These are phyloP conservation scores for Mycena metata DNA, from an alignment of 768 basidiomycete genomes.

Conservation along the genomic window DNA sequence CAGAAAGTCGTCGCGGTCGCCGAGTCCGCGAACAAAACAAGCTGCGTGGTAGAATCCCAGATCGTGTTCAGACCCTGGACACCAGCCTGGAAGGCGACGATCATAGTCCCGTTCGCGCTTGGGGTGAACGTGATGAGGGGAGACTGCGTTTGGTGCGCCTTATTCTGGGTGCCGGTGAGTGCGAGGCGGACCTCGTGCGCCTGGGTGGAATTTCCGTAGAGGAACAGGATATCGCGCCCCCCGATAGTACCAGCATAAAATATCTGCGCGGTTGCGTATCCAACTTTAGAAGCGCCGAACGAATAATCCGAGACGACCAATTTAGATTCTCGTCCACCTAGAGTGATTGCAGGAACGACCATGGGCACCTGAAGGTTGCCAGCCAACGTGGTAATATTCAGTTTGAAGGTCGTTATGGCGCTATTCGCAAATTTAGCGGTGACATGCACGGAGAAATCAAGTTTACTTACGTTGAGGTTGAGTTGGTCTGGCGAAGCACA, in stretches of 20 bases:
- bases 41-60: conserved; percentile 75
- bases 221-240: conserved; percentile 71
- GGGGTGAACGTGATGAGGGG: conserved; percentile 49
- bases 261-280: conserved; percentile 82
- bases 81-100: conserved; percentile 62
- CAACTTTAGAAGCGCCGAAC: conserved; percentile 72
- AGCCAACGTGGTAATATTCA: conserved; percentile 68
- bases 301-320: conserved; percentile 79
- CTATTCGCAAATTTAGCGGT: conserved; percentile 45
- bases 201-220: conserved; percentile 69
- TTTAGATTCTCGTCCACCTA: conserved; percentile 81
- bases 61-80: conserved; percentile 70
- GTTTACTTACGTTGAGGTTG: conserved; percentile 72
- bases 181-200: conserved; percentile 67
- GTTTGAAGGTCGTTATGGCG: conserved; percentile 65
- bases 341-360: conserved; percentile 64
- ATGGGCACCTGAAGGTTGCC: conserved; percentile 71
- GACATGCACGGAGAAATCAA: background rate
- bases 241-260: conserved; percentile 76
- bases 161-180: conserved; percentile 62
- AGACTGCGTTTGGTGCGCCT: conserved; percentile 44
- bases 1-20: conserved; percentile 80
- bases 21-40: conserved; percentile 78
- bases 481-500: conserved; percentile 75
- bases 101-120: conserved; percentile 54